Conservation (phyloP, 768 basidiomycete genomes). For the Boletus coccyginus region DNA sequence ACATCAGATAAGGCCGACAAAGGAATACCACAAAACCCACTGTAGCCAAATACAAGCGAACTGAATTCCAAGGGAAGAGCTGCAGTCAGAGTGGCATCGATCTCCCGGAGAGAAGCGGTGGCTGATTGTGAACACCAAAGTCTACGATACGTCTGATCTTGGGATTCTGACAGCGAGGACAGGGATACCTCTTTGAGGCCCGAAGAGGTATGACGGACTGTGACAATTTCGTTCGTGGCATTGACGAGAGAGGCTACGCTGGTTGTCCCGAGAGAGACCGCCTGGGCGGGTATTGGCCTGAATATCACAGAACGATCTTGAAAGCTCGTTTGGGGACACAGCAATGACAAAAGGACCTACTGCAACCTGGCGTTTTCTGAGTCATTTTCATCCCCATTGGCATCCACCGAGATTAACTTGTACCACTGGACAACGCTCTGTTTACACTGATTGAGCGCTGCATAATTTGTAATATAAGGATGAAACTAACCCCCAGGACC, state of each 20-base stretch:
- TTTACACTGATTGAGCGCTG: constrained; percentile 1
- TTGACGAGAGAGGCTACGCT: constrained; percentile 6
- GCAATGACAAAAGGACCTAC: constrained; percentile 10
- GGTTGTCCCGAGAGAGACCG: constrained; percentile 9
- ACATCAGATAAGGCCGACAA: not conserved
- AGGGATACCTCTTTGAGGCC: constrained; percentile 20
- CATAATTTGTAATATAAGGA: not conserved
- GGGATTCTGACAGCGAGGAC: constrained; percentile 6
- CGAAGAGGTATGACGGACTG: constrained; percentile 18
- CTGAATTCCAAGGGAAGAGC: constrained; percentile 58
- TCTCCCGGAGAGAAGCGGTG: constrained; percentile 1
- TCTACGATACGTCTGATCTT: constrained; percentile 4
- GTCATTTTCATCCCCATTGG: constrained; percentile 4
- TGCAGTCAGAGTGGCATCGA: constrained; percentile 30
- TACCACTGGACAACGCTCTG: constrained; percentile 22
- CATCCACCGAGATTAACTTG: constrained; percentile 12
- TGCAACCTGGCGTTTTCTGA: constrained; percentile 13
- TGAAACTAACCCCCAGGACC: constrained; percentile 25
- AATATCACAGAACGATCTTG: constrained; percentile 1
- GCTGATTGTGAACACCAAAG: constrained; percentile 22
- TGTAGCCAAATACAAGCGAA: constrained; percentile 58
- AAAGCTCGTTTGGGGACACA: constrained; percentile 3
- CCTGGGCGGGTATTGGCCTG: constrained; percentile 11
- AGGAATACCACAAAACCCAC: constrained; percentile 36
- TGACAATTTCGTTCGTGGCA: constrained; percentile 14